Percentiles rank a stretch among this genome's conserved stretches.
Conservation (phyloP, 139 green algal species). For the Trebouxia sp. region DNA sequence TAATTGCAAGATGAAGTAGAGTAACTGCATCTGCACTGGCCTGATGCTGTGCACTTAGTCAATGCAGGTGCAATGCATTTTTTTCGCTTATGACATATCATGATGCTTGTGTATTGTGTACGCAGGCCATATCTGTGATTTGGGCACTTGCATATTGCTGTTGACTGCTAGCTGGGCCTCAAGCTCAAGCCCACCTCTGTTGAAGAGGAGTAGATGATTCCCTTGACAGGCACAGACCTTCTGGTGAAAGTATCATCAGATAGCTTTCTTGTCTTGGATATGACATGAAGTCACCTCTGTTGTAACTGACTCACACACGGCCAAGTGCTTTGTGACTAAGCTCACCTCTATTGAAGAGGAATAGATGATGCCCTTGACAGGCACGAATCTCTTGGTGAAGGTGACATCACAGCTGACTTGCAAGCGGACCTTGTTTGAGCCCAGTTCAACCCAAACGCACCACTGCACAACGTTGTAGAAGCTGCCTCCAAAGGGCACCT, state of each 20-base stretch:
- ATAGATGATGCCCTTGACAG: neutral
- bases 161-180: no score
- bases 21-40: no score
- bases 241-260: neutral
- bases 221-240: neutral
- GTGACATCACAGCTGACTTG: constrained; percentile 13
- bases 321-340: neutral
- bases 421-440: neutral
- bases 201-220: neutral
- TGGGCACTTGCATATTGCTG: no score
- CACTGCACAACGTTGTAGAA: neutral
- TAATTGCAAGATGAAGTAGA: no score
- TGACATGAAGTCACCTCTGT: neutral
- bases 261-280: neutral
- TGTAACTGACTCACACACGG: neutral
- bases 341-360: constrained; percentile 1
- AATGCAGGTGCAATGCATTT: no score
- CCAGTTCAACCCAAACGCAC: neutral
- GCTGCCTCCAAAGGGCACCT: constrained; percentile 13
- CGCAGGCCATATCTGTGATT: no score
- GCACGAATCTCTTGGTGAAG: neutral
- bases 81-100: no score
- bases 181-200: neutral
- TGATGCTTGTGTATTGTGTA: no score
- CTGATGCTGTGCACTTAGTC: no score